A percentile compares a stretch with the other conserved stretches of the same genome.
Evolutionary conservation across 352 stramenopile genomes (phyloP).

Genomic region (Pythium oligandrum): DNA sequence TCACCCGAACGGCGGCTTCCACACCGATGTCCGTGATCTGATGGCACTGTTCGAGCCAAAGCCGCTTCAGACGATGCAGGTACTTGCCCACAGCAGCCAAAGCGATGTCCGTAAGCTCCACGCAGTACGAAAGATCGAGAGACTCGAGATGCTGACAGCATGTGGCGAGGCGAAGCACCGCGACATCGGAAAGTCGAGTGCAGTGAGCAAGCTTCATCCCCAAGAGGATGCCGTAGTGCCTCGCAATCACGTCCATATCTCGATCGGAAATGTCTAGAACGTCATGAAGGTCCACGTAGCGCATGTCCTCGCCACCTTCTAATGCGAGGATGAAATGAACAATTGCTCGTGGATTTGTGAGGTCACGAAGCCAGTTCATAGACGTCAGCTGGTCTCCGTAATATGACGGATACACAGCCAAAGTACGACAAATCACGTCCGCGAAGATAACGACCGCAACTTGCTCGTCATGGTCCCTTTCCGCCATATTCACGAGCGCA

Average conservation of each 20-base stretch:
- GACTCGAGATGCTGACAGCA: conserved; percentile 64
- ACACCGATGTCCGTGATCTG: conserved; percentile 77
- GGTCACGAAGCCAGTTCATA: conserved; percentile 51
- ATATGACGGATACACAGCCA: conserved; percentile 52
- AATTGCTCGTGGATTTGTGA: conserved; percentile 44
- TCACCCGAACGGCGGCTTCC: conserved; percentile 48
- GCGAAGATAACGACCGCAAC: conserved; percentile 50
- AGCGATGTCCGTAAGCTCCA: conserved; percentile 48
- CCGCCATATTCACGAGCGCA: conserved; percentile 49
- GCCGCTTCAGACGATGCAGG: conserved; percentile 39
- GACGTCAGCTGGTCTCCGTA: conserved; percentile 68
- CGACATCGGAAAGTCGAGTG: conserved; percentile 27
- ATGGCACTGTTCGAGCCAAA: conserved; percentile 43
- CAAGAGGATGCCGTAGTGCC: conserved; percentile 47
- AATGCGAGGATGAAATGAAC: conserved; percentile 61
- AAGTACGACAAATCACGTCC: conserved; percentile 61
- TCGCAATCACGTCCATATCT: conserved; percentile 60
- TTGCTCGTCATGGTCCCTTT: conserved; percentile 26
- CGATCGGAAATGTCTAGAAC: conserved; percentile 40
- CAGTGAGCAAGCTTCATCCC: conserved; percentile 39
- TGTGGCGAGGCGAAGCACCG: conserved; percentile 32
- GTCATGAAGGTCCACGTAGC: conserved; percentile 46
- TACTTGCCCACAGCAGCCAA: conserved; percentile 44
- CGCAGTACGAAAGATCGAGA: conserved; percentile 76
- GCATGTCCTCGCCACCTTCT: conserved; percentile 48